Conservation (phyloP, 768 basidiomycete genomes). For the Bullera alba region DNA sequence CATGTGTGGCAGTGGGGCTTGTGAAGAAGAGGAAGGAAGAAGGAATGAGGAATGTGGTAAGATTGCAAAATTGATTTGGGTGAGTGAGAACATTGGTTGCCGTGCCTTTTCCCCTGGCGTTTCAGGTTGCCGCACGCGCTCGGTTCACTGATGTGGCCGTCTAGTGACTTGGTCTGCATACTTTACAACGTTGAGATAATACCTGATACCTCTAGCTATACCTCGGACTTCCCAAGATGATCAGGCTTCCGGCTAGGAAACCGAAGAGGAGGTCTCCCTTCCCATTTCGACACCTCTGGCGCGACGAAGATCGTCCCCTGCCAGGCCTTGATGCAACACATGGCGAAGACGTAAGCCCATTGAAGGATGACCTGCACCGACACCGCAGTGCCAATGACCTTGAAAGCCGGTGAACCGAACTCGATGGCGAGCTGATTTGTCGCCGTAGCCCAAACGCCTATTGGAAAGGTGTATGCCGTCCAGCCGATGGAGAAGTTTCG, state of each 20-base stretch:
- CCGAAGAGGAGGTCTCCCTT: neutral
- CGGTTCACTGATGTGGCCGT: too few species aligned
- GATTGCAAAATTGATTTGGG: too few species aligned
- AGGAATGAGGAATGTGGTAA: too few species aligned
- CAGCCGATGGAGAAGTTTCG: constrained; percentile 21
- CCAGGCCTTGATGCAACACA: constrained; percentile 22
- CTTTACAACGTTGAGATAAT: too few species aligned
- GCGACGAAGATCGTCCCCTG: constrained; percentile 37
- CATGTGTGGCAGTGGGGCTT: too few species aligned
- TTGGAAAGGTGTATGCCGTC: constrained; percentile 42
- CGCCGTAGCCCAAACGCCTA: constrained; percentile 33
- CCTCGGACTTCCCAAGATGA: neutral
- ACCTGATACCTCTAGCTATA: too few species aligned
- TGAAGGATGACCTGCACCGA: constrained; percentile 27
- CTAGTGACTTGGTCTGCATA: too few species aligned
- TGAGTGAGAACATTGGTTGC: too few species aligned
- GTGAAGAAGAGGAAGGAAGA: too few species aligned
- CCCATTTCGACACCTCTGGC: constrained; percentile 14
- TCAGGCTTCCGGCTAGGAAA: neutral
- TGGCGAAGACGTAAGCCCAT: constrained; percentile 36
- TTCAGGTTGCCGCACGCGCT: too few species aligned
- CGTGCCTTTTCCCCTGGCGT: too few species aligned
- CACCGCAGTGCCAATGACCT: constrained; percentile 36
- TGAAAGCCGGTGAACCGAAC: constrained; percentile 37
- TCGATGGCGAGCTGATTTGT: constrained; percentile 34